Evolutionary conservation across 2,329 filamentous ascomycete species (phyloP), one percentile per base, ranked within the genome.

Genomic region (Calonectria leucothoes): DNA sequence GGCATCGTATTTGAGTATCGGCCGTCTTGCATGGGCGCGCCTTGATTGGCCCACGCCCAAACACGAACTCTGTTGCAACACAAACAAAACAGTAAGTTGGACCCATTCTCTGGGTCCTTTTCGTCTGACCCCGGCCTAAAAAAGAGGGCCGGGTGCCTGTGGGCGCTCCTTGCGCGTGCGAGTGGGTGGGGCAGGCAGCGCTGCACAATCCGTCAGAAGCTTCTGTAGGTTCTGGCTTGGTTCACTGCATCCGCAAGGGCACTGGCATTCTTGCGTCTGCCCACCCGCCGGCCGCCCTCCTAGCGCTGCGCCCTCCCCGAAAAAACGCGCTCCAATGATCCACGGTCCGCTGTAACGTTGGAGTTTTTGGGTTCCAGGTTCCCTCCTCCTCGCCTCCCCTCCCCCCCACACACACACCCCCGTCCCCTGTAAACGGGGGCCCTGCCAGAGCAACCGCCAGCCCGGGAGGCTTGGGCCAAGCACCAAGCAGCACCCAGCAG

Each of bases 261-360:
- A 27, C 55, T 37, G 31, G 25, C 55, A 59, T 59, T 59, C 55
- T 59, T 57, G 42, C 20, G 20, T 48, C 20, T 20, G 49, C 49
- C 25, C 49, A 8, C 49, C 48, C 49, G 25, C 66, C 42, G 33
- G 37, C 55, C 66, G 66, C 27, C 42, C 52, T 45, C 31, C 57
- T 69, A 69, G 66, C 66, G 52, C 66, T 61, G 66, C 66, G 52
- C 66, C 49, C 33, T 42, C 25, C 51, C 49, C 49, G 27, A 52
- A 66, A 49, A 55, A 29, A 42, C 65, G 65, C 37, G 35, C 51
- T 59, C 66, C 51, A 61, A 51, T 63, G 39, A 69, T 61, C 55
- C 42, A 59, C 31, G 65, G 31, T 52, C 67, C 67, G 35, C 67
- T 69, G 67, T 69, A 69, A 63, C 67, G 67, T 69, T 52, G 48